These are phyloP conservation scores for Saccharomycopsis fodiens DNA, from an alignment of 805 yeast genomes.

Conservation along the genomic window DNA sequence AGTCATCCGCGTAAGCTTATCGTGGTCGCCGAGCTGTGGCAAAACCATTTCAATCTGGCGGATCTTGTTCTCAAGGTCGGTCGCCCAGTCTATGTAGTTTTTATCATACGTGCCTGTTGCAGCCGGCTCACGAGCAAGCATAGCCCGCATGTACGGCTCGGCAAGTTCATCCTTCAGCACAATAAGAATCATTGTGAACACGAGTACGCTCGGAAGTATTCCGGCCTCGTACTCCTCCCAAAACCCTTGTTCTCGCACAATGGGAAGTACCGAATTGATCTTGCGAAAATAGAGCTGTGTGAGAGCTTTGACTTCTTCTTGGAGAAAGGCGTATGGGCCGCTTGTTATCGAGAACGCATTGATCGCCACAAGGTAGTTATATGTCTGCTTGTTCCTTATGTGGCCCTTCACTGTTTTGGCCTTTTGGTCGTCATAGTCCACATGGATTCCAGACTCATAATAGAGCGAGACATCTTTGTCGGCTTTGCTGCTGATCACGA, in stretches of 20 bases:
- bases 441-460: constrained; percentile 1
- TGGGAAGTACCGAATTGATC: not conserved
- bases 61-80: not conserved
- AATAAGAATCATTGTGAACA: not conserved
- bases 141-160: not conserved
- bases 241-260: not conserved
- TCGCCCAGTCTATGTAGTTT: not conserved
- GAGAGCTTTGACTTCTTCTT: not conserved
- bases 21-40: not conserved
- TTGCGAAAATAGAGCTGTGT: not conserved
- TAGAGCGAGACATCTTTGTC: not conserved
- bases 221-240: not conserved
- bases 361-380: not conserved
- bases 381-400: not conserved
- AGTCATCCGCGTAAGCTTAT: not conserved
- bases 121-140: not conserved
- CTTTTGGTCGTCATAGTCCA: not conserved
- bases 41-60: not conserved
- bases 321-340: not conserved
- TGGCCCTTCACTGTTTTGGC: not conserved
- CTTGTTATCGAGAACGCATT: not conserved
- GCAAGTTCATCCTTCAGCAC: not conserved
- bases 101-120: not conserved
- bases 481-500: not conserved
- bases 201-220: not conserved